Conservation (phyloP, 208 protist species). For the Leishmania aethiopica region DNA sequence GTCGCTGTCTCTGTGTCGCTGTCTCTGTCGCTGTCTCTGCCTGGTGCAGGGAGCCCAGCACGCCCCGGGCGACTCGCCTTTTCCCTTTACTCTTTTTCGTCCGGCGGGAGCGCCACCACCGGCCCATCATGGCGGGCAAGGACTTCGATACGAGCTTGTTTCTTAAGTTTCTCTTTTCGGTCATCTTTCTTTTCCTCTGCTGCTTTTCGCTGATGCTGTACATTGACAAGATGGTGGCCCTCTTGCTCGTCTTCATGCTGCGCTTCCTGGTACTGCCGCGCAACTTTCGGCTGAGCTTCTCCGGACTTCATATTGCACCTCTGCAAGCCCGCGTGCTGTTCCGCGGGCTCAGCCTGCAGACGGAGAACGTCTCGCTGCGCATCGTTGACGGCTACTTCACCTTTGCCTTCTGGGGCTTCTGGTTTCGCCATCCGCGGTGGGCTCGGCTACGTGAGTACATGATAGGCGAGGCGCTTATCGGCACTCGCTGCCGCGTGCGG, state of each 20-base stretch:
- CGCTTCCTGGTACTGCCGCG: slow-evolving; percentile 68
- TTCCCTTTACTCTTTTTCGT: no score
- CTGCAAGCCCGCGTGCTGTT: slow-evolving; percentile 78
- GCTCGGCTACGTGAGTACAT: slow-evolving; percentile 76
- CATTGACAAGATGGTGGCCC: slow-evolving; percentile 44
- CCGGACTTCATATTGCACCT: slow-evolving; percentile 60
- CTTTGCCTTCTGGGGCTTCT: slow-evolving; percentile 77
- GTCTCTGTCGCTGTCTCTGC: no score
- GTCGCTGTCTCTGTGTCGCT: no score
- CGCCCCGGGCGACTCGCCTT: background rate
- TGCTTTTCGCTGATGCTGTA: slow-evolving; percentile 75
- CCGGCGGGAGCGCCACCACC: background rate
- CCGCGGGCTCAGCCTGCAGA: slow-evolving; percentile 70
- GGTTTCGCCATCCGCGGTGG: slow-evolving; percentile 58
- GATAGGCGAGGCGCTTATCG: slow-evolving; percentile 67
- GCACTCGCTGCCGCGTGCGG: slow-evolving; percentile 64
- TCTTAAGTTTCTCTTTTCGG: slow-evolving; percentile 70
- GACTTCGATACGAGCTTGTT: slow-evolving; percentile 56
- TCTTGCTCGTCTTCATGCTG: slow-evolving; percentile 52
- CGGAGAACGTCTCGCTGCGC: slow-evolving; percentile 82
- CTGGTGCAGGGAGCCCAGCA: no score
- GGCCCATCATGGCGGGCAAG: background rate
- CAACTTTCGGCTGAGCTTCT: slow-evolving; percentile 52
- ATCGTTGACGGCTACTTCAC: slow-evolving; percentile 87
- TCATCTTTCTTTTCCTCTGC: slow-evolving; percentile 68